These are phyloP conservation scores for Phylloporus rhodoxanthus DNA, from an alignment of 768 basidiomycete species.

Conservation along the genomic window DNA sequence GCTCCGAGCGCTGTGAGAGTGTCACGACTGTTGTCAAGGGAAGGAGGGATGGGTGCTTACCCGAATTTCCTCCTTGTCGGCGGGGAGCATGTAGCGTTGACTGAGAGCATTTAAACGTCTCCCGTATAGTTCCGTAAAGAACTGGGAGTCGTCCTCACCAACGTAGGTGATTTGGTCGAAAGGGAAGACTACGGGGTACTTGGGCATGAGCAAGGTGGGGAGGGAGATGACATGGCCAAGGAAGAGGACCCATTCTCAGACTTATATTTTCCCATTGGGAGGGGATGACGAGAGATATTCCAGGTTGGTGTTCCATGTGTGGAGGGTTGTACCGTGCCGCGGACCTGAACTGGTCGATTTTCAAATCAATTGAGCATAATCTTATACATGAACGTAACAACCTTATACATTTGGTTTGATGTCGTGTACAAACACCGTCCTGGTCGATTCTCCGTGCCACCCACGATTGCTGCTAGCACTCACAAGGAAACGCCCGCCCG, in stretches of 20 bases:
- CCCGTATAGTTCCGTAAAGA: slow-evolving; percentile 49
- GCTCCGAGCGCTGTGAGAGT: slow-evolving; percentile 49
- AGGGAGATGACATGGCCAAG: slow-evolving; percentile 21
- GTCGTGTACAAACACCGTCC: slow-evolving; percentile 87
- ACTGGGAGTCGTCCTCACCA: slow-evolving; percentile 43
- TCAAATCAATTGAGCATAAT: slow-evolving; percentile 28
- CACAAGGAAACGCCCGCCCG: slow-evolving; percentile 76
- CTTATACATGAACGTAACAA: slow-evolving; percentile 26
- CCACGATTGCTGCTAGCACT: slow-evolving; percentile 92
- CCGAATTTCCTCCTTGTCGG: slow-evolving; percentile 60
- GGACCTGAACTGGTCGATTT: slow-evolving; percentile 29
- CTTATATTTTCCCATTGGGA: slow-evolving; percentile 28
- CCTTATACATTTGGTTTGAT: slow-evolving; percentile 47
- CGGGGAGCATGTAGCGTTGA: slow-evolving; percentile 55
- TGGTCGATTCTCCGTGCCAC: slow-evolving; percentile 88
- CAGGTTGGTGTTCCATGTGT: slow-evolving; percentile 20
- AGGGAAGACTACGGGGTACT: slow-evolving; percentile 31
- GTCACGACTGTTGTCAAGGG: slow-evolving; percentile 1
- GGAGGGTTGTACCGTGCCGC: slow-evolving; percentile 23
- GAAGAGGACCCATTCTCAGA: slow-evolving; percentile 12
- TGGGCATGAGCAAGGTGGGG: slow-evolving; percentile 21
- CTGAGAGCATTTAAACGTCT: slow-evolving; percentile 54
- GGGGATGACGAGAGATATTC: slow-evolving; percentile 31
- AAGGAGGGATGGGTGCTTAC: slow-evolving; percentile 27
- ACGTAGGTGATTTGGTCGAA: slow-evolving; percentile 34